Evolutionary conservation across 2,329 filamentous ascomycete genomes (phyloP), one percentile per base, ranked within the genome.

Genomic region (Dothideomycetes sp.): DNA sequence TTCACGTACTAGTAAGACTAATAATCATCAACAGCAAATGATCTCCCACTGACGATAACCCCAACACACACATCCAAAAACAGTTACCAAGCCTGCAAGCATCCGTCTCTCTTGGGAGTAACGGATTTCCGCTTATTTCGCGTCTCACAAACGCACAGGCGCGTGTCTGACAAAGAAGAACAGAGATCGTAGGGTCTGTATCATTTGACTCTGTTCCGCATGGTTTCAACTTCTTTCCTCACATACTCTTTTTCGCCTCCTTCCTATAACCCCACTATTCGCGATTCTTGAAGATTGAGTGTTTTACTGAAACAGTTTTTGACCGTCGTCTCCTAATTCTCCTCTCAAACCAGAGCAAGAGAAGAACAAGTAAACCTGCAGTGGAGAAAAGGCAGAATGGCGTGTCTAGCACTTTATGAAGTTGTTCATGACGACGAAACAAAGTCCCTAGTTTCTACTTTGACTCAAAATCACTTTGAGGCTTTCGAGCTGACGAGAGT

Each of bases 161-260:
- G 20, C 36, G 42, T 48, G 46, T 12, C 40, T 48, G 46, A 47
- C n/a, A 33, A 39, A 3, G 43, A 31, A 22, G 47, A 49, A 49
- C 47, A 47, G 47, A 49, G 43, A 49, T 49, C 47, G 38, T 38
- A 49, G 33, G 41, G 43, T 36, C 20, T 25, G 23, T 29, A 15
- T 27, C 28, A 17, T 17, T 30, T 25, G 17, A 25, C 11, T 18
- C 19, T n/a, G 19, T 23, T 15, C 15, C 32, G 18, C 30, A 12
- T 16, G 11, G 7, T 10, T 17, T 9, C 30, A 15, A 4, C 13
- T 16, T n/a, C 29, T 15, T 38, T 28, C 19, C 20, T 25, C 15
- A 20, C 33, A 13, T 43, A 8, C 20, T 22, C 11, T 40, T 7
- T 31, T 34, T 16, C 25, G 22, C 18, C n/a, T 29, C 22, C 18